Base-by-base conservation (phyloP, 768 basidiomycete genomes). In the Russula sp. region DNA sequence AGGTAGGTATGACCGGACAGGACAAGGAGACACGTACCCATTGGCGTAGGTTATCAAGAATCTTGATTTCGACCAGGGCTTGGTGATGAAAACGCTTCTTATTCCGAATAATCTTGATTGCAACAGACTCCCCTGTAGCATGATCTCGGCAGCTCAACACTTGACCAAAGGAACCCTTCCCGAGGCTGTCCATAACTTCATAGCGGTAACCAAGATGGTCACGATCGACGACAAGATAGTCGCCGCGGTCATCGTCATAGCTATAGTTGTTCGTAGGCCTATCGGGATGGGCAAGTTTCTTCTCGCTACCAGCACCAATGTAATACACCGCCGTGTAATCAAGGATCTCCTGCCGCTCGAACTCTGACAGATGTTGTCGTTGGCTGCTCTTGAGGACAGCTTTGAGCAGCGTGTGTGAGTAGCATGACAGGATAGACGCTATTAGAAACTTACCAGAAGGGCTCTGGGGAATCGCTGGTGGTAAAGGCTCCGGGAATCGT, bases 71-170 rank as follows among this genome's bases (percentile, higher is more conserved):
- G n/a, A 98, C 95, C 47, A 98, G 73, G 0, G 96, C 97, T 73
- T 98, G 97, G 69, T 96, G 92, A 72, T 98, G 95, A 78, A 98
- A 98, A 51, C 97, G 82, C 75, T 98, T 98, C 80, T 98, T 98
- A 78, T 98, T 98, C 43, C 97, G 86, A 68, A 99, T 98, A 65
- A 99, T 98, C 80, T 99, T 99, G 77, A 99, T 86, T 18, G 97
- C 97, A 10, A 98, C 92, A n/a, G 93, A 94, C 69, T 90, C 83
- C 10, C 97, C 97, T 13, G 94, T 93, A 69, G 84, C 86, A 71
- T 98, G 92, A 74, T 98, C 97, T 45, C 96, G 86, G 73, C 96
- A 98, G 70, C 91, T 88, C 20, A 98, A 74, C 14, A 99, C 97
- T 71, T 98, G 97, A 18, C 97, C 97, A 68, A 99, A 99, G 8